Base-by-base conservation (phyloP, 352 stramenopile genomes). In the Globisporangium barbulae region DNA sequence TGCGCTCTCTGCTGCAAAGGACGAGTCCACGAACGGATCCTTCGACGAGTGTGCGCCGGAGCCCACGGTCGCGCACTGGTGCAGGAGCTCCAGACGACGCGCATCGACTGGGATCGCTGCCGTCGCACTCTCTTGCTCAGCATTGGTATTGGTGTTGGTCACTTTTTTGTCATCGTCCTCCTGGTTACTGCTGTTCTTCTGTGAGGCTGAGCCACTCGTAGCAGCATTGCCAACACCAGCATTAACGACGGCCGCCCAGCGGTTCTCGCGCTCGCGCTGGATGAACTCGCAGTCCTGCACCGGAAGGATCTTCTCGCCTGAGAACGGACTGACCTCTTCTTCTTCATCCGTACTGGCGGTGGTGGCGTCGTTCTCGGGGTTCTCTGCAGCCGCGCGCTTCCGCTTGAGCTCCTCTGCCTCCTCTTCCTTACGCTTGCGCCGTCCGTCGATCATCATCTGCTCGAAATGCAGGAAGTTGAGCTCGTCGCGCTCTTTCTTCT, bases 391-490 rank as follows among this genome's bases (percentile, higher is more conserved):
- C 8, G 65, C 39, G 63, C 62, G 56, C 61, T 69, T 39, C 54
- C 69, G 28, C 49, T 68, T 53, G 15, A 9, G 12, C 3, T 30
- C 44, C n/a, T 59, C 52, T 9, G 35, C 50, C 17, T 61, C 49
- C 17, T 49, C 50, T 22, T 77, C 76, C 4, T 67, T 68, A 45
- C 76, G 71, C 71, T 90, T 89, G 30, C 74, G 76, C 1, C 77
- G 65, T 5, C 85, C 80, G 53, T 91, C 79, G 28, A 84, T 64
- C 75, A 97, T 91, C 80, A 97, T 91, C 61, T 92, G 70, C 67
- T 97, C 86, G 56, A 97, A 97, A 41, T 82, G 78, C 17, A 85
- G 66, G 65, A 95, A 97, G 67, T 97, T 97, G 33, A 77, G 61
- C 31, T 95, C 81, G 57, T 97, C 89, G 13, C 82, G 81, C 52